phyloP scores from a whole-genome alignment of 345 rosid species.

The Heritiera littoralis region DNA sequence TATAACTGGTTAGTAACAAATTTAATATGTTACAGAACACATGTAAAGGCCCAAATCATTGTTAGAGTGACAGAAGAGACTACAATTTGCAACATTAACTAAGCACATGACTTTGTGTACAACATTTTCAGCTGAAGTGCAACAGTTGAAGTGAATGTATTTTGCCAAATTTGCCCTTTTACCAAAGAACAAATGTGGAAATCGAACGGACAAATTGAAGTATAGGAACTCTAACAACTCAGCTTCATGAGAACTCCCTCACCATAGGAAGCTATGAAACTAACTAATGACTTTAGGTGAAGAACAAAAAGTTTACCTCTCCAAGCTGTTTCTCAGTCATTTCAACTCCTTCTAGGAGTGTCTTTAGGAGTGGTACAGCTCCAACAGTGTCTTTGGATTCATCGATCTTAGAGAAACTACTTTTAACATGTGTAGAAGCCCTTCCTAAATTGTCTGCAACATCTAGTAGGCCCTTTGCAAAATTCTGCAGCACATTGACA shows the following conservation, averaged over 20 bases:
- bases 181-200: background rate
- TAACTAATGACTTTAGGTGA: background rate
- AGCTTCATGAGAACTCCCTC: background rate
- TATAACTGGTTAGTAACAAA: background rate
- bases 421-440: conserved; percentile 88
- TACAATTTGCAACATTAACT: background rate
- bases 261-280: background rate
- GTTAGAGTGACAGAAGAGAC: background rate
- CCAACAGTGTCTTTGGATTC: conserved; percentile 57
- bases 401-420: conserved; percentile 67
- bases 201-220: too few species aligned
- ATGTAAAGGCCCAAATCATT: background rate
- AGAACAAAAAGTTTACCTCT: conserved; percentile 47
- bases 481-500: conserved; percentile 51
- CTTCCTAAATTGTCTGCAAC: conserved; percentile 91
- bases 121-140: background rate
- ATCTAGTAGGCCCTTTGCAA: conserved; percentile 79
- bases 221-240: background rate
- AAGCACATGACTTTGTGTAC: background rate
- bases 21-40: background rate
- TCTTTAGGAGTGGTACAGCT: conserved; percentile 67
- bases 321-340: conserved; percentile 95
- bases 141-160: background rate
- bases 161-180: background rate
- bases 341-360: conserved; percentile 90